Conservation (phyloP, 371 early-diverging fungal species). For the Rhizomucor miehei region DNA sequence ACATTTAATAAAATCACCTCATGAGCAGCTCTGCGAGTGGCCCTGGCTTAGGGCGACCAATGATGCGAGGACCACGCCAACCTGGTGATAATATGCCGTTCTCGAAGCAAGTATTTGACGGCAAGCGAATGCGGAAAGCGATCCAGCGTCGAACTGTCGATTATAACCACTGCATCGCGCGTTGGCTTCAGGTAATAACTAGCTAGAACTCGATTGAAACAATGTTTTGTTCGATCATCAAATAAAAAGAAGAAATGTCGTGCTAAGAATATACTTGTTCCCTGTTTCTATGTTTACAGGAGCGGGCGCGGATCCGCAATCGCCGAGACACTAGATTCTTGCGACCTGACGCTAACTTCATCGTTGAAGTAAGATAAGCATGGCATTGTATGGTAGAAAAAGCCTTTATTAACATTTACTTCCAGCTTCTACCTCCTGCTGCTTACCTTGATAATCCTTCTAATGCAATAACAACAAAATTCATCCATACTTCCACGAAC, state of each 20-base stretch:
- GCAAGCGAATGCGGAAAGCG: conserved; percentile 94
- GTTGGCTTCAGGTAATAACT: conserved; percentile 70
- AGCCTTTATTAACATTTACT: neutral
- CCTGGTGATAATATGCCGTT: conserved; percentile 27
- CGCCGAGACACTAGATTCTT: conserved; percentile 61
- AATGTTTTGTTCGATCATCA: conserved; percentile 11
- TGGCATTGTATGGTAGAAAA: neutral
- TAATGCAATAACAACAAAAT: conserved; percentile 87
- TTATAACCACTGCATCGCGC: conserved; percentile 85
- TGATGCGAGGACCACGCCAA: conserved; percentile 7
- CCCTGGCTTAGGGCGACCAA: conserved; percentile 1
- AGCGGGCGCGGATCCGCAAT: conserved; percentile 61
- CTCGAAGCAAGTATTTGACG: conserved; percentile 67
- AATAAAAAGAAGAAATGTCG: conserved; percentile 17
- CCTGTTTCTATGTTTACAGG: conserved; percentile 31
- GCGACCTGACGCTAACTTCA: conserved; percentile 86
- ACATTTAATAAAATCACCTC: neutral
- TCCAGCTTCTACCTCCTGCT: conserved; percentile 73
- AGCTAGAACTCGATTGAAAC: neutral
- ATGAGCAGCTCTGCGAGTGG: neutral
- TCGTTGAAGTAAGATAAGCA: conserved; percentile 69
- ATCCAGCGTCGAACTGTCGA: conserved; percentile 96
- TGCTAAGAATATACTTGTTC: conserved; percentile 9
- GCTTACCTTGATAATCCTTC: conserved; percentile 78
- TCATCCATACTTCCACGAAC: conserved; percentile 97